Conservation (phyloP, 768 basidiomycete species). For the Neoboletus subvelutipes region DNA sequence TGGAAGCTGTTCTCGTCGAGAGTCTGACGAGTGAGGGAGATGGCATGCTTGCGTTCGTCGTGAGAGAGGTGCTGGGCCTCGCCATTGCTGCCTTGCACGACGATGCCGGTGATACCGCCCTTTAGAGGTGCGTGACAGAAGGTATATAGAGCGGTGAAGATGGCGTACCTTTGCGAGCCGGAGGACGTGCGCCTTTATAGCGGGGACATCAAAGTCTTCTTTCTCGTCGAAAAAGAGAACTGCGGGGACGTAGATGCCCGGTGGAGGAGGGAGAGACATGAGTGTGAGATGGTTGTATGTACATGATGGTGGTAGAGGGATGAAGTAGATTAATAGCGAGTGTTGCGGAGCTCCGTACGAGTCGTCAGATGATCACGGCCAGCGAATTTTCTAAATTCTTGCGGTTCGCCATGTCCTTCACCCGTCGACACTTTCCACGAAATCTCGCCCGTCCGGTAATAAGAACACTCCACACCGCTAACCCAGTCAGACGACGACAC, state of each 20-base stretch:
- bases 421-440: background rate
- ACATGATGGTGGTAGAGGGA: background rate
- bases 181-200: constrained; percentile 69
- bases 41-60: constrained; percentile 64
- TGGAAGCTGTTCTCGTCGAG: constrained; percentile 71
- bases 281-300: background rate
- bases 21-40: constrained; percentile 64
- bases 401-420: background rate
- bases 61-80: constrained; percentile 77
- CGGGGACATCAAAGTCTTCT: constrained; percentile 66
- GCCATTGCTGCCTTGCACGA: constrained; percentile 74
- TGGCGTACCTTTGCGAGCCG: constrained; percentile 62
- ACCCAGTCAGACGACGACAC: constrained; percentile 10
- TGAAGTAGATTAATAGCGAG: background rate
- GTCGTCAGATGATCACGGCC: background rate
- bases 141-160: constrained; percentile 4
- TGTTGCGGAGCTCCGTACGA: background rate
- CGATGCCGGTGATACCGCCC: constrained; percentile 72
- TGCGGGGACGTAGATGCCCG: constrained; percentile 76
- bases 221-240: constrained; percentile 70
- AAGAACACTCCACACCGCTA: no score
- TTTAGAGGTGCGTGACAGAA: constrained; percentile 30
- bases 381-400: background rate
- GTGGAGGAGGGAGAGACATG: constrained; percentile 49
- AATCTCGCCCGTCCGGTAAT: background rate